Evolutionary conservation across 345 rosid species (phyloP).

Genomic region (Alliaria petiolata): DNA sequence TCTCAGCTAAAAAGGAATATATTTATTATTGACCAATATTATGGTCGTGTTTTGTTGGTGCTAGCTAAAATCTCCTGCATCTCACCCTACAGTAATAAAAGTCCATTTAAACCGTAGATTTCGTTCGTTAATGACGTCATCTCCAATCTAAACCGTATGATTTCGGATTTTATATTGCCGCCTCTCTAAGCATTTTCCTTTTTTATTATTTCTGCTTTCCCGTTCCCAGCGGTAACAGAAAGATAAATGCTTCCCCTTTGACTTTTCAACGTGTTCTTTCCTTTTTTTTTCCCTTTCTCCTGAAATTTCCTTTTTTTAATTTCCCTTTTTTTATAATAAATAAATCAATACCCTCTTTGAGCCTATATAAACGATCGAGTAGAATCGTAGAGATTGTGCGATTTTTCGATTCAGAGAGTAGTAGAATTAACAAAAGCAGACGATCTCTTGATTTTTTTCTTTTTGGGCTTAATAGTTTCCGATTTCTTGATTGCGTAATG

Average conservation of each 20-base stretch:
- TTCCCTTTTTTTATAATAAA: no score
- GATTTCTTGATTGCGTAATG: conserved; percentile 10
- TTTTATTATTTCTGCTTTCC: background rate
- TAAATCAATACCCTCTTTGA: background rate
- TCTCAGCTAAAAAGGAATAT: background rate
- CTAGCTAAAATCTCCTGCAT: background rate
- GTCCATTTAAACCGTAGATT: background rate
- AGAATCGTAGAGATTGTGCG: background rate
- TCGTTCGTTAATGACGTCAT: background rate
- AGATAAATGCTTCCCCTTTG: conserved; percentile 1
- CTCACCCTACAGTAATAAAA: background rate
- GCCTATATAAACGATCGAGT: background rate
- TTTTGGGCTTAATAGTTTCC: no score
- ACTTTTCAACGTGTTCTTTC: background rate
- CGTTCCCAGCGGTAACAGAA: no score
- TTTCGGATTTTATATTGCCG: background rate
- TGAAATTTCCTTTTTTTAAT: background rate
- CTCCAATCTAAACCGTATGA: background rate
- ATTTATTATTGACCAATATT: background rate
- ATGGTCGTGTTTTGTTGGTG: conserved; percentile 7
- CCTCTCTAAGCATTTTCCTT: background rate
- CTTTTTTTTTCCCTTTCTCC: background rate
- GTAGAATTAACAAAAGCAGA: no score
- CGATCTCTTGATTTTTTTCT: no score
- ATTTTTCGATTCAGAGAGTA: no score